Evolutionary conservation across 805 yeast genomes (phyloP), one percentile per base, ranked within the genome.

Genomic region (Candida boidinii): DNA sequence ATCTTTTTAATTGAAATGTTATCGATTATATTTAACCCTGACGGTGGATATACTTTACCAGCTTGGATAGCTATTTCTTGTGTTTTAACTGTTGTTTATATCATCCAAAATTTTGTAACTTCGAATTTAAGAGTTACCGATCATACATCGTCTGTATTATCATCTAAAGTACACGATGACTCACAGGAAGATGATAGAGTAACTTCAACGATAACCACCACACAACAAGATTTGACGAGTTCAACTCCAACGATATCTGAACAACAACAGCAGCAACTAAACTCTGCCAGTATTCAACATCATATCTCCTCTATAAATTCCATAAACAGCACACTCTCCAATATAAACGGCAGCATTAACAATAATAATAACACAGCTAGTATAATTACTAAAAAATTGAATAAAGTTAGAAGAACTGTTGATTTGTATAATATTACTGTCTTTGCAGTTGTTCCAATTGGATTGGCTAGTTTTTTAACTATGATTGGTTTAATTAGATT

Each of bases 381-480:
- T n/a, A n/a, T n/a, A n/a, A n/a, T n/a, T n/a, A n/a, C n/a, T n/a
- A 20, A 9, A 21, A 11, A 2, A 18, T 7, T 4, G 35, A 29
- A 39, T 62, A 44, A 60, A 53, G 43, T 58, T 56, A 68, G 74
- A 26, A 67, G 95, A 34, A 79, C 87, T 23, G 83, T 88, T 38
- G 94, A 90, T 53, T 66, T 88, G 35, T 85, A 86, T 54, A 84
- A 82, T 44, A 83, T 92, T 31, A 86, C 83, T 1, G 96, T 90
- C 2, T 90, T 85, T 60, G 96, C 97, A 2, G 98, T 90, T 26
- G 96, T 90, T n/a, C 98, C 98, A 0, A 86, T 90, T 13, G 97
- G 98, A 0, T 49, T 90, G 38, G 96, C 97, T 4, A 84, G 96
- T 45, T 90, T 92, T 48, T 58, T 88, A 17, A 87, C 97, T 3